Percentiles rank a stretch among this genome's conserved stretches.
phyloP scores from a whole-genome alignment of 2,329 filamentous ascomycete genomes.

The Pseudogymnoascus sp. region DNA sequence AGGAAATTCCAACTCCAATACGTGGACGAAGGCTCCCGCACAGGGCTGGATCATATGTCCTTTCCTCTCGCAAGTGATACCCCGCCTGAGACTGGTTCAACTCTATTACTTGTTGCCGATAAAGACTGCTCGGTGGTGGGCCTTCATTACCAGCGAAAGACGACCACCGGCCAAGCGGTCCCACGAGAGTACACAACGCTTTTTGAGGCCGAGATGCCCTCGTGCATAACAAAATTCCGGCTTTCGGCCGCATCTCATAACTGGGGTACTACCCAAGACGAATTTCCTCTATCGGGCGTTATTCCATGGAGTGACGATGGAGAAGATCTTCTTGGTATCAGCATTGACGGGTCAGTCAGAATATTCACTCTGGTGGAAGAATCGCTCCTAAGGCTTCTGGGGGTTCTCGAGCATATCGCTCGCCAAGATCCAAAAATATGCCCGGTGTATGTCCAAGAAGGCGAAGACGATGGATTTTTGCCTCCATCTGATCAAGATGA shows the following conservation, averaged over 20 bases:
- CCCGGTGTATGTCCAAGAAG: constrained; percentile 26
- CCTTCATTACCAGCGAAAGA: constrained; percentile 12
- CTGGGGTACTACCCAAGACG: constrained; percentile 24
- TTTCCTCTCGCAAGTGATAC: constrained; percentile 4
- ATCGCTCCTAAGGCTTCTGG: constrained; percentile 60
- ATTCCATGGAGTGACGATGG: not conserved
- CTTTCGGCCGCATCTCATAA: constrained; percentile 43
- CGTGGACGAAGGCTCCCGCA: constrained; percentile 27
- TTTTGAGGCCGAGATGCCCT: constrained; percentile 45
- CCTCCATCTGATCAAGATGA: not conserved
- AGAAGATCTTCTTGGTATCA: constrained; percentile 53
- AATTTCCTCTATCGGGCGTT: constrained; percentile 33
- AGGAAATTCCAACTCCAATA: constrained; percentile 26
- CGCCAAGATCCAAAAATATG: constrained; percentile 41
- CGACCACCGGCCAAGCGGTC: not conserved
- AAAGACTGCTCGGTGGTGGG: constrained; percentile 26
- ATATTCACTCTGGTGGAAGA: constrained; percentile 61
- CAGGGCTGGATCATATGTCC: constrained; percentile 23
- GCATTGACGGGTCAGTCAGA: constrained; percentile 62
- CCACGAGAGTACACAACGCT: constrained; percentile 23
- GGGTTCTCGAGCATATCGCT: constrained; percentile 65
- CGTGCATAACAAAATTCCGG: constrained; percentile 47
- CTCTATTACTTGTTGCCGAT: constrained; percentile 28
- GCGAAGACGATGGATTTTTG: not conserved
- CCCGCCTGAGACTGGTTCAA: constrained; percentile 11